phyloP scores from a whole-genome alignment of 2,329 filamentous ascomycete species.

The Colletotrichum sidae region DNA sequence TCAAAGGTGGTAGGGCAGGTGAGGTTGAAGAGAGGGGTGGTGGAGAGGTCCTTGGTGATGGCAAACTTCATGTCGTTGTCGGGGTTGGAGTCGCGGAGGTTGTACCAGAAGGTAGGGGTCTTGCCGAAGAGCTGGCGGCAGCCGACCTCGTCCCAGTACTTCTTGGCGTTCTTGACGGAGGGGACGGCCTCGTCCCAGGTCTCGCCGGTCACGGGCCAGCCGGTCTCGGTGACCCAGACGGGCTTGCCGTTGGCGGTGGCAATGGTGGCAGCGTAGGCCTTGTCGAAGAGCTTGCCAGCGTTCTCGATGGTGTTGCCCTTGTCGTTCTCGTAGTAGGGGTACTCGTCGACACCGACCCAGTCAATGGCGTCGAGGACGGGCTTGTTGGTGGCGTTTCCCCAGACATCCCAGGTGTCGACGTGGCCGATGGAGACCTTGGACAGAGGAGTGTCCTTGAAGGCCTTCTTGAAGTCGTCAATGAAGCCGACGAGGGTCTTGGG shows the following conservation, averaged over 20 bases:
- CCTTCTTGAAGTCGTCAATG: conserved; percentile 72
- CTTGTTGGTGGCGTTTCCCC: conserved; percentile 69
- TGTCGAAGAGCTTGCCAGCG: conserved; percentile 65
- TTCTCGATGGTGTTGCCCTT: conserved; percentile 68
- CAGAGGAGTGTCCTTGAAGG: conserved; percentile 61
- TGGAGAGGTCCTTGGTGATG: conserved; percentile 65
- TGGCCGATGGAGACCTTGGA: conserved; percentile 68
- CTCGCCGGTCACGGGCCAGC: conserved; percentile 70
- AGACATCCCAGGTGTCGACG: conserved; percentile 76
- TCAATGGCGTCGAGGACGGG: conserved; percentile 71
- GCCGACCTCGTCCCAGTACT: conserved; percentile 72
- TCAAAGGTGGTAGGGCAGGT: conserved; percentile 61
- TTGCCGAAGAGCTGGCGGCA: conserved; percentile 69
- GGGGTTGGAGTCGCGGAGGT: conserved; percentile 70
- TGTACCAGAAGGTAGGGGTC: conserved; percentile 71
- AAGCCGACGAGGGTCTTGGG: conserved; percentile 72
- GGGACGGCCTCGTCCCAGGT: conserved; percentile 66
- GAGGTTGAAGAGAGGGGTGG: conserved; percentile 64
- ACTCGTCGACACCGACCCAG: conserved; percentile 74
- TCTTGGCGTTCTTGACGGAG: conserved; percentile 68
- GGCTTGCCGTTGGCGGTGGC: conserved; percentile 63
- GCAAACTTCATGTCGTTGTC: conserved; percentile 69
- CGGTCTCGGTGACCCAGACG: conserved; percentile 74
- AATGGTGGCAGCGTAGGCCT: conserved; percentile 56
- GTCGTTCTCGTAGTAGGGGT: conserved; percentile 73